Evolutionary conservation across 305 asterid genomes (phyloP).

Genomic region (Fraxinus dipetala): DNA sequence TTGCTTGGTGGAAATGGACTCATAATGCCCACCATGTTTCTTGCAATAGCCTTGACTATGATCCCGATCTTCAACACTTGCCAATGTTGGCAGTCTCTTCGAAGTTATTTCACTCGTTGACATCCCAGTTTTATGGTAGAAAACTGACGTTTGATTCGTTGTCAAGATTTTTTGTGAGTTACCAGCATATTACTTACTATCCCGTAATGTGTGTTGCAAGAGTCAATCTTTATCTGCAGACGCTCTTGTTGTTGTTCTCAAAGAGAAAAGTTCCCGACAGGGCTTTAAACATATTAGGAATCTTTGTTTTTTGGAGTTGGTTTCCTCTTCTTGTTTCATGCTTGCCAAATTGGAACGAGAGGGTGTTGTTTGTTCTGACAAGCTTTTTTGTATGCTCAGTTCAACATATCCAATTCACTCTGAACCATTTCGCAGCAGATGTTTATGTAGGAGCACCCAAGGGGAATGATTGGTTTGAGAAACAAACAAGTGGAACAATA

Average conservation of each 20-base stretch:
- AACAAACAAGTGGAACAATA: conserved; percentile 66
- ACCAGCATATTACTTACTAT: conserved; percentile 59
- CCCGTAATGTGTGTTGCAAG: conserved; percentile 58
- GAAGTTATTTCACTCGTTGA: conserved; percentile 35
- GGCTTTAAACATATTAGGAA: conserved; percentile 49
- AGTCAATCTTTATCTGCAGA: conserved; percentile 57
- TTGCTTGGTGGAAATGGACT: conserved; percentile 87
- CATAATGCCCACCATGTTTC: conserved; percentile 71
- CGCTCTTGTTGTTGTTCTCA: conserved; percentile 58
- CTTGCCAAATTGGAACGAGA: conserved; percentile 60
- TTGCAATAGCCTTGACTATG: conserved; percentile 66
- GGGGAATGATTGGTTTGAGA: conserved; percentile 78
- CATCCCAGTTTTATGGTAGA: conserved; percentile 49
- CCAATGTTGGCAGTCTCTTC: conserved; percentile 57
- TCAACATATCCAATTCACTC: conserved; percentile 63
- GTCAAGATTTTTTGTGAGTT: conserved; percentile 52
- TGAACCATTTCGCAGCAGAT: conserved; percentile 66
- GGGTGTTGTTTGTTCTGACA: conserved; percentile 48
- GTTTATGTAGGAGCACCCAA: conserved; percentile 64
- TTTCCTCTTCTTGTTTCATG: conserved; percentile 62
- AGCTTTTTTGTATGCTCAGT: conserved; percentile 54
- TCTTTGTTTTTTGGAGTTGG: conserved; percentile 73
- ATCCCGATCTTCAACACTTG: conserved; percentile 76
- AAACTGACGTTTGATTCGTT: conserved; percentile 48
- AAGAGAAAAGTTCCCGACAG: conserved; percentile 53